These are phyloP conservation scores for Silene noctiflora DNA, from an alignment of 179 eudicot genomes.

Conservation along the genomic window DNA sequence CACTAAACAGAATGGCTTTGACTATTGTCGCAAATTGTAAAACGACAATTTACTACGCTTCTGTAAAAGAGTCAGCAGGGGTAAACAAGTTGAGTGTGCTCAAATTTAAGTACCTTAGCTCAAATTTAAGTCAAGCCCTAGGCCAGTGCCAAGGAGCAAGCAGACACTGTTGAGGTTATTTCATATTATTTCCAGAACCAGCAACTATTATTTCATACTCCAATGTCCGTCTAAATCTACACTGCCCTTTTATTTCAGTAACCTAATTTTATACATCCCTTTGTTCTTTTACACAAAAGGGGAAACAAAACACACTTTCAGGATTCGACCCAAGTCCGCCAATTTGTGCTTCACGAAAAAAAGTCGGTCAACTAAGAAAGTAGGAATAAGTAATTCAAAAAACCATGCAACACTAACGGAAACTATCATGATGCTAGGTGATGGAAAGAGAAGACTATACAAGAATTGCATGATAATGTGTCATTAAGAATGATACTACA, in stretches of 20 bases:
- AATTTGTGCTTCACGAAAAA: not conserved
- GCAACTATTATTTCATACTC: not conserved
- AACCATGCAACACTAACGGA: not conserved
- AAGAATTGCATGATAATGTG: too few species aligned
- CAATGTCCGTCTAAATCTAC: not conserved
- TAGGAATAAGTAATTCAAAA: not conserved
- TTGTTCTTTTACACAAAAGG: not conserved
- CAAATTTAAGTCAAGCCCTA: too few species aligned
- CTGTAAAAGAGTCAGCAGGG: too few species aligned
- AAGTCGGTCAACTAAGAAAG: not conserved
- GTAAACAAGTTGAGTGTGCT: too few species aligned
- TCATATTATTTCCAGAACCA: too few species aligned
- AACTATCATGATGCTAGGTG: not conserved
- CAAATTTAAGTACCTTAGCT: too few species aligned
- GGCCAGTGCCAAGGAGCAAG: too few species aligned
- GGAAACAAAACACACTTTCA: not conserved
- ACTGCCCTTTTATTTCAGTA: not conserved
- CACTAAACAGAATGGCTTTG: too few species aligned
- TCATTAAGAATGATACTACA: not conserved
- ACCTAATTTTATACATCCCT: not conserved
- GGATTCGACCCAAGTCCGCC: not conserved
- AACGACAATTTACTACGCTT: not conserved
- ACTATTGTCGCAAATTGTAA: too few species aligned
- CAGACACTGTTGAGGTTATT: too few species aligned
- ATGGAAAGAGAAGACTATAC: not conserved